Conservation (phyloP, 805 yeast genomes). For the Ogataea angusta region DNA sequence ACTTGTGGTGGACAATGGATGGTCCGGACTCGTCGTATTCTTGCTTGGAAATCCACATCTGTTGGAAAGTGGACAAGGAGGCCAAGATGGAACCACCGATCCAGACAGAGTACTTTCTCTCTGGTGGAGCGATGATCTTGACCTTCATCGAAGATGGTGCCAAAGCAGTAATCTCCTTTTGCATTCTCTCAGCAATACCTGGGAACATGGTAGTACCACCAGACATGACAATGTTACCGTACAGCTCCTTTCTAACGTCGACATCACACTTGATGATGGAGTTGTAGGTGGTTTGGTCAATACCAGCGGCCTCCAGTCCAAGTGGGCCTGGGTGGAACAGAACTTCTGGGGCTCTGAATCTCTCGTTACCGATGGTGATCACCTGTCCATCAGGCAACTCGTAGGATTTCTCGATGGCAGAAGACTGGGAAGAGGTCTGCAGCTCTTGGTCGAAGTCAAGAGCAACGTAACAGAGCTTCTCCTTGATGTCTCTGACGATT, state of each 20-base stretch:
- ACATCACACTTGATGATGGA: slow-evolving; percentile 98
- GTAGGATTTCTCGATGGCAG: slow-evolving; percentile 97
- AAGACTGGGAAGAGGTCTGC: slow-evolving; percentile 98
- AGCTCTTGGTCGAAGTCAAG: slow-evolving; percentile 98
- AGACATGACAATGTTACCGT: slow-evolving; percentile 99
- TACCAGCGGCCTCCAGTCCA: slow-evolving; percentile 94
- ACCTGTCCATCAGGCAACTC: slow-evolving; percentile 99
- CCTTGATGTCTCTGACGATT: slow-evolving; percentile 92
- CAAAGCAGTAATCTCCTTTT: slow-evolving; percentile 98
- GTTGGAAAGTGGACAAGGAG: slow-evolving; percentile 98
- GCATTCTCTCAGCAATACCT: slow-evolving; percentile 99
- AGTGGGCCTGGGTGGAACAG: slow-evolving; percentile 96
- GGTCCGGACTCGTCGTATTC: slow-evolving; percentile 99
- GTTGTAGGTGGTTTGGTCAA: slow-evolving; percentile 95
- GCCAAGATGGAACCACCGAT: slow-evolving; percentile 99
- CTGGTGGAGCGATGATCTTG: slow-evolving; percentile 99
- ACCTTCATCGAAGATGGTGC: slow-evolving; percentile 99
- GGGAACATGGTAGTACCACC: slow-evolving; percentile 99
- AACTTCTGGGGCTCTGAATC: slow-evolving; percentile 99
- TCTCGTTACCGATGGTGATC: slow-evolving; percentile 98
- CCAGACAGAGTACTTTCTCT: slow-evolving; percentile 99
- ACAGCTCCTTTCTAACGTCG: slow-evolving; percentile 97
- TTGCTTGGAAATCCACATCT: slow-evolving; percentile 99
- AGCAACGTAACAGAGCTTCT: slow-evolving; percentile 98
- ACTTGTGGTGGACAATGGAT: slow-evolving; percentile 95